Evolutionary conservation across 2,329 filamentous ascomycete genomes (phyloP).

Genomic region (Beauveria sp.): DNA sequence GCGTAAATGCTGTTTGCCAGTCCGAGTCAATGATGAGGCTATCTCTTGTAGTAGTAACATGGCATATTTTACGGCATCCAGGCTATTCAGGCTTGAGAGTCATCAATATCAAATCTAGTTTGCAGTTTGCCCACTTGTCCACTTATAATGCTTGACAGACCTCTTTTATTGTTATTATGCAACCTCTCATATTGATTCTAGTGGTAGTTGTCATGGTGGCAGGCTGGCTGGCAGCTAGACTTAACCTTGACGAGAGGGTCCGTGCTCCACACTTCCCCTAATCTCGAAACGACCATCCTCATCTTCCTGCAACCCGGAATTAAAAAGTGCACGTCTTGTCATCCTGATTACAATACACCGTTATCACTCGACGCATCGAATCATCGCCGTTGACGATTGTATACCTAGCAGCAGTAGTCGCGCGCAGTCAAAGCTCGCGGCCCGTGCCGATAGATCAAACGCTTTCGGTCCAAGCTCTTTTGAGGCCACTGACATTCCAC

Average conservation of each 20-base stretch:
- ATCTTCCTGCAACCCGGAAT: neutral
- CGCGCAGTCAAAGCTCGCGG: neutral
- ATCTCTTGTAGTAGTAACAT: too few species aligned
- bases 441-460: neutral
- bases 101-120: neutral
- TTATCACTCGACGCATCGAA: neutral
- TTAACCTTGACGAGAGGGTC: neutral
- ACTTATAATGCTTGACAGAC: neutral
- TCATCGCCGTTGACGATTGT: neutral
- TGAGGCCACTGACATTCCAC: neutral
- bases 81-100: too few species aligned
- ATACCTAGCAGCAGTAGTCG: neutral
- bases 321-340: neutral
- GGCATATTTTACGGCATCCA: too few species aligned
- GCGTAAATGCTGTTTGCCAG: too few species aligned
- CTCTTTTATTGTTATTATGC: neutral
- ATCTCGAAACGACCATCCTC: neutral
- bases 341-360: neutral
- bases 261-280: conserved; percentile 8
- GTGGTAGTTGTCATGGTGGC: neutral
- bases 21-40: too few species aligned
- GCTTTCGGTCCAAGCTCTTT: neutral
- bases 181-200: neutral
- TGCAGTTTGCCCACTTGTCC: neutral
- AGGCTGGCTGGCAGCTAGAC: neutral